Percentiles rank a stretch among this genome's conserved stretches.
Evolutionary conservation across 768 basidiomycete species (phyloP).

Genomic region (Vishniacozyma victoriae): DNA sequence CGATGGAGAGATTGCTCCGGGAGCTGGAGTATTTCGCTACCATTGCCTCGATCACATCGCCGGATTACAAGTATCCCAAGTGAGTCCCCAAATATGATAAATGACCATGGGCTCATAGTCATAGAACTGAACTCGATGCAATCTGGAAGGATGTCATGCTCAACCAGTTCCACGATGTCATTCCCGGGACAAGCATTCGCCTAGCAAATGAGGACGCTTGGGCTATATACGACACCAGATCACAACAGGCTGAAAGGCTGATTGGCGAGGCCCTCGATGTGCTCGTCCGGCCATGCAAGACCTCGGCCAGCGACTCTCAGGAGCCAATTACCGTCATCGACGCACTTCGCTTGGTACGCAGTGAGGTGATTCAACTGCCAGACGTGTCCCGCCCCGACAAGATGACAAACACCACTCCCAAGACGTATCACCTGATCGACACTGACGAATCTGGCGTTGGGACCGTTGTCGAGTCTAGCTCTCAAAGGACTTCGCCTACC

Average conservation of each 20-base stretch:
- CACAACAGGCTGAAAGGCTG: constrained; percentile 1
- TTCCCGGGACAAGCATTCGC: constrained; percentile 60
- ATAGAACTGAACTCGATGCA: constrained; percentile 57
- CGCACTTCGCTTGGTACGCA: neutral
- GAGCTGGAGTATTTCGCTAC: constrained; percentile 79
- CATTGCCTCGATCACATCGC: constrained; percentile 57
- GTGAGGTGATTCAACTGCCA: neutral
- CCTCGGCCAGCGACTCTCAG: neutral
- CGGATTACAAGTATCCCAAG: constrained; percentile 71
- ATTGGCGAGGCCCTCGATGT: neutral
- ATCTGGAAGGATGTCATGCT: constrained; percentile 79
- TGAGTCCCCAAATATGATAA: too few species aligned
- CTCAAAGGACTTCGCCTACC: constrained; percentile 3
- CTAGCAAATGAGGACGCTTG: constrained; percentile 92
- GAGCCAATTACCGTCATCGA: neutral
- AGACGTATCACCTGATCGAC: neutral
- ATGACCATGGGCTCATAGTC: neutral
- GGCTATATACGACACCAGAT: constrained; percentile 13
- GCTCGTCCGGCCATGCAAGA: neutral
- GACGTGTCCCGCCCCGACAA: too few species aligned
- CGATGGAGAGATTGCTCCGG: constrained; percentile 79
- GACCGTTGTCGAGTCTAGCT: neutral
- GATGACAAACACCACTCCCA: too few species aligned
- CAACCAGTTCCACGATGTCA: constrained; percentile 54
- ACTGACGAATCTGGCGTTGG: constrained; percentile 3